Evolutionary conservation across 2,329 filamentous ascomycete genomes (phyloP).

Genomic region (Colletotrichum cereale): DNA sequence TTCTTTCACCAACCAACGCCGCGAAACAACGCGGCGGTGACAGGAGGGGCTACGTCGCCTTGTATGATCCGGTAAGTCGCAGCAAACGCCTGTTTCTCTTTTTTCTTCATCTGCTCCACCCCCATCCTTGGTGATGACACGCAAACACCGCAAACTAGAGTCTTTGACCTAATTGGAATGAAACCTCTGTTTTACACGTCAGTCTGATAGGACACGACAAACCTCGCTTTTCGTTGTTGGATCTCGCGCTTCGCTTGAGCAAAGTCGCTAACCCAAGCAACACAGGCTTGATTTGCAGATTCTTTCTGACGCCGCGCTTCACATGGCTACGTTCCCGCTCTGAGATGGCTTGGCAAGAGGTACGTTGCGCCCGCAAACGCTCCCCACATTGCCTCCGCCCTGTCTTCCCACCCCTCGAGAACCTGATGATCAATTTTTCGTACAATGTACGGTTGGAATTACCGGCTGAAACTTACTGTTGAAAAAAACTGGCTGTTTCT

Average conservation of each 20-base stretch:
- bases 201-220: conserved; percentile 76
- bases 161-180: conserved; percentile 90
- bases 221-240: conserved; percentile 11
- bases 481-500: conserved; percentile 91
- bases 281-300: conserved; percentile 20
- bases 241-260: neutral
- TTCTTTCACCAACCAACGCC: conserved; percentile 34
- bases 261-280: conserved; percentile 24
- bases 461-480: conserved; percentile 89
- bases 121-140: conserved; percentile 78
- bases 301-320: conserved; percentile 13
- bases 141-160: conserved; percentile 92
- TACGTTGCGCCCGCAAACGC: conserved; percentile 3
- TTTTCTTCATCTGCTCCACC: conserved; percentile 33
- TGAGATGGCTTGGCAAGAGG: conserved; percentile 25
- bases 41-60: conserved; percentile 30
- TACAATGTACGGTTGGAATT: conserved; percentile 89
- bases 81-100: conserved; percentile 27
- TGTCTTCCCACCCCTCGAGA: conserved; percentile 28
- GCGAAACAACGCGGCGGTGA: neutral
- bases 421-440: conserved; percentile 75
- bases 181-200: conserved; percentile 90
- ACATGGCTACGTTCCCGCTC: conserved; percentile 10
- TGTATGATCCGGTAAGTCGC: conserved; percentile 44
- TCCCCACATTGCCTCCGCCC: neutral